These are phyloP conservation scores for Raffaelea arxii DNA, from an alignment of 2,329 filamentous ascomycete genomes.

Conservation along the genomic window DNA sequence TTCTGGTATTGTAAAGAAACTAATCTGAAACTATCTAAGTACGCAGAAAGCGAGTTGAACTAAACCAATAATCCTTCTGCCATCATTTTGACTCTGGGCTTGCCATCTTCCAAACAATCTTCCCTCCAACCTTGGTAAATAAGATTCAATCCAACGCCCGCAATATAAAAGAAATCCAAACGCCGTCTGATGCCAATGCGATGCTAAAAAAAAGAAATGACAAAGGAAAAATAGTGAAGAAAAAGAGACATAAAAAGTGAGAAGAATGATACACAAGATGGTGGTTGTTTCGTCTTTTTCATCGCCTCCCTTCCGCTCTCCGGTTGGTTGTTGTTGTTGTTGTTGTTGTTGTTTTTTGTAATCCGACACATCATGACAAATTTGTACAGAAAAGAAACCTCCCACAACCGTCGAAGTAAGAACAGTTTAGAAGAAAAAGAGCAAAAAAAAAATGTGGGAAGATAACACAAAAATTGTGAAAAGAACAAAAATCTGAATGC, in stretches of 20 bases:
- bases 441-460: background rate
- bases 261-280: no score
- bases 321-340: no score
- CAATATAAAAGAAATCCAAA: background rate
- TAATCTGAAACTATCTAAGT: conserved; percentile 39
- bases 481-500: conserved; percentile 14
- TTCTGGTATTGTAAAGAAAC: conserved; percentile 46
- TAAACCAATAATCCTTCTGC: conserved; percentile 22
- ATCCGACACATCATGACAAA: conserved; percentile 11
- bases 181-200: background rate
- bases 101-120: conserved; percentile 7
- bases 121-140: background rate
- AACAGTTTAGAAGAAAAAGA: background rate
- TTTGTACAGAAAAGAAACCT: conserved; percentile 8
- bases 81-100: conserved; percentile 11
- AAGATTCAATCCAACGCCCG: background rate
- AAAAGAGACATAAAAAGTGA: conserved; percentile 16
- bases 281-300: conserved; percentile 15
- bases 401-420: background rate
- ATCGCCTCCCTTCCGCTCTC: conserved; percentile 8
- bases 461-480: conserved; percentile 7
- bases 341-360: conserved; percentile 19
- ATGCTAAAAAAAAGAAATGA: background rate
- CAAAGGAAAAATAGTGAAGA: background rate
- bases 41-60: conserved; percentile 56